Evolutionary conservation across 192 early-diverging fungal species (phyloP).

Genomic region (Coemansia sp.): DNA sequence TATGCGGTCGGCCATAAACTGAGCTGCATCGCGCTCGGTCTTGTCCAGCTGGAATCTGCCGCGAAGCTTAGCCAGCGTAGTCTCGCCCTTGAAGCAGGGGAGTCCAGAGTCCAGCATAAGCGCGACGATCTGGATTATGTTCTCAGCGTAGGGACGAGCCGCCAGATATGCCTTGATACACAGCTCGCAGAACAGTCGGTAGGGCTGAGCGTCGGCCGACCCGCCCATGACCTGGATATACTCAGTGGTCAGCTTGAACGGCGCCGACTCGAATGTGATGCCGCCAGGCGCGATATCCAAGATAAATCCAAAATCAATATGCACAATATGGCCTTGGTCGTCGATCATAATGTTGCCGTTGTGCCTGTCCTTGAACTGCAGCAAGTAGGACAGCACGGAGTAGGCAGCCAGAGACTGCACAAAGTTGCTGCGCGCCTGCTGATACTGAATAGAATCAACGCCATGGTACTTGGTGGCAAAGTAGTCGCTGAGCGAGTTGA

Average conservation of each 20-base stretch:
- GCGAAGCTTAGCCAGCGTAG: conserved; percentile 79
- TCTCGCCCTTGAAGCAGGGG: conserved; percentile 96
- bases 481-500: conserved; percentile 95
- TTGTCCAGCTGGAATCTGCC: conserved; percentile 87
- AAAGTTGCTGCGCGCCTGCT: conserved; percentile 92
- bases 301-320: conserved; percentile 99
- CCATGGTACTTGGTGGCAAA: conserved; percentile 90
- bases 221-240: conserved; percentile 97
- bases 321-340: conserved; percentile 91
- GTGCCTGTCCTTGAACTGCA: conserved; percentile 98
- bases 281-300: conserved; percentile 98
- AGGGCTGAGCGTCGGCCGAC: conserved; percentile 73
- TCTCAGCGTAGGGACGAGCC: conserved; percentile 84
- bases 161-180: conserved; percentile 91
- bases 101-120: conserved; percentile 95
- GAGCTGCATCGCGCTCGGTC: conserved; percentile 86
- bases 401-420: conserved; percentile 94
- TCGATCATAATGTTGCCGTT: conserved; percentile 99
- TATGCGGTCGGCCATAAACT: conserved; percentile 92
- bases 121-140: conserved; percentile 83
- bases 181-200: conserved; percentile 85
- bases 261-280: conserved; percentile 90
- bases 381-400: conserved; percentile 87
- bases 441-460: conserved; percentile 84
- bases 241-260: conserved; percentile 97